A percentile compares a stretch with the other conserved stretches of the same genome.
Evolutionary conservation across 805 yeast species (phyloP).

Genomic region (Metschnikowia arizonensis): DNA sequence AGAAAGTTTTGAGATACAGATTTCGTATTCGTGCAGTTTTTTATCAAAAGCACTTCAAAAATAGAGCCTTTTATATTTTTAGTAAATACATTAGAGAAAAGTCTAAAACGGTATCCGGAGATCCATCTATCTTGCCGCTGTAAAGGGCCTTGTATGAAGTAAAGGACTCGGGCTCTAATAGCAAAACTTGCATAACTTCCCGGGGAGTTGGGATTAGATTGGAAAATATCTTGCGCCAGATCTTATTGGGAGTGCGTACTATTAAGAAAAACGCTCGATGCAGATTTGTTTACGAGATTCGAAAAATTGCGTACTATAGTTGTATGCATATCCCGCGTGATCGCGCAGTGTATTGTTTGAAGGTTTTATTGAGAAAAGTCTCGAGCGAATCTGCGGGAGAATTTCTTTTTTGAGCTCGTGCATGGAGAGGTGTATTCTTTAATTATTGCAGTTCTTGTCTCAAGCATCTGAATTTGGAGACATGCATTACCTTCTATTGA

Average conservation of each 20-base stretch:
- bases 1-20: neutral
- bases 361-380: neutral
- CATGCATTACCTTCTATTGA: no score
- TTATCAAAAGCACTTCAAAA: neutral
- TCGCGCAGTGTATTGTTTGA: neutral
- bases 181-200: no score
- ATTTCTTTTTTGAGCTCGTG: neutral
- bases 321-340: neutral
- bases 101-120: no score
- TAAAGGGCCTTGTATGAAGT: no score
- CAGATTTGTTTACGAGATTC: slow-evolving; percentile 1
- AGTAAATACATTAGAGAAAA: no score
- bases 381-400: neutral
- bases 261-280: neutral
- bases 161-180: no score
- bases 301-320: neutral
- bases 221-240: neutral
- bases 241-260: neutral
- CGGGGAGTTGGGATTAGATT: neutral
- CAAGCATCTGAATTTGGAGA: neutral
- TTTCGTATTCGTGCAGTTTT: neutral
- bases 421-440: neutral
- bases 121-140: no score
- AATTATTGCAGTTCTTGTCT: neutral
- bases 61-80: neutral